phyloP scores from a whole-genome alignment of 2,329 filamentous ascomycete genomes.

The Fusarium subglutinans region DNA sequence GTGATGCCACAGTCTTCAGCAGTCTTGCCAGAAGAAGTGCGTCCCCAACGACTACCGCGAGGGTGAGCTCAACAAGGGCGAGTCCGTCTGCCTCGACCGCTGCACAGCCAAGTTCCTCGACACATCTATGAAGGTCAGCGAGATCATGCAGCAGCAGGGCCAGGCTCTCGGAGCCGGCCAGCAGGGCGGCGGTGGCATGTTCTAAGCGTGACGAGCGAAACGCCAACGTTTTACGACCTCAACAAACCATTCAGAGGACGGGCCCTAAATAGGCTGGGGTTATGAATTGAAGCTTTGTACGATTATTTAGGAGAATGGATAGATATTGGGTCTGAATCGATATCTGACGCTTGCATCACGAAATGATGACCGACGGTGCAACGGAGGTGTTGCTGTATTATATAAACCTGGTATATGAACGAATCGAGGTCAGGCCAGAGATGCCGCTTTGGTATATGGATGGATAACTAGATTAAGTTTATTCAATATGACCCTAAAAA shows the following conservation, averaged over 20 bases:
- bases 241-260: background rate
- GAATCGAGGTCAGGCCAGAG: constrained; percentile 33
- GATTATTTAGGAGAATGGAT: constrained; percentile 27
- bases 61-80: constrained; percentile 97
- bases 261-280: background rate
- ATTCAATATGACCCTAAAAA: constrained; percentile 12
- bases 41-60: constrained; percentile 93
- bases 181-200: constrained; percentile 48
- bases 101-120: constrained; percentile 99
- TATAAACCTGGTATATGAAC: constrained; percentile 40
- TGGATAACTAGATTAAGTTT: constrained; percentile 24
- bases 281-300: constrained; percentile 18
- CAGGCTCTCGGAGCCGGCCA: constrained; percentile 66
- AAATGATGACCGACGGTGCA: constrained; percentile 20
- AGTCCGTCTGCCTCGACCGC: constrained; percentile 96
- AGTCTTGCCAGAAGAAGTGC: constrained; percentile 94
- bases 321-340: constrained; percentile 32
- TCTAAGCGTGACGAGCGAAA: constrained; percentile 31
- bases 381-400: constrained; percentile 39
- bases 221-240: background rate
- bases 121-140: constrained; percentile 95
- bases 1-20: constrained; percentile 71
- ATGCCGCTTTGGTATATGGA: constrained; percentile 28
- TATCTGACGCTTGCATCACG: constrained; percentile 29
- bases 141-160: constrained; percentile 93